Evolutionary conservation across 2,329 filamentous ascomycete genomes (phyloP).

Genomic region (Fusarium verrucosum): DNA sequence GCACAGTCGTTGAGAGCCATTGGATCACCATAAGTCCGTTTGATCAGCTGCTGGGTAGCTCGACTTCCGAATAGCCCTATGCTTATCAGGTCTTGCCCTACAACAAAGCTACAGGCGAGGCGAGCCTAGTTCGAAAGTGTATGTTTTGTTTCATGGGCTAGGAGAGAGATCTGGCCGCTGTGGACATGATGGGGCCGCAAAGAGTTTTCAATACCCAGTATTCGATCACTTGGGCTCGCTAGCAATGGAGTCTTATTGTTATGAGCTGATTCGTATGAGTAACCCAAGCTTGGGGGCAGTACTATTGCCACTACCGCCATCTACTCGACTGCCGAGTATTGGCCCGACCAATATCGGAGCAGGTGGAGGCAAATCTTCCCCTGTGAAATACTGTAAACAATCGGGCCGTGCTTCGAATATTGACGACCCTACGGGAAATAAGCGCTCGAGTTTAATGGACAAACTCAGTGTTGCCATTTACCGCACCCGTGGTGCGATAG

Average conservation of each 20-base stretch:
- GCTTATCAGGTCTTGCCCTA: neutral
- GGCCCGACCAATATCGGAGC: neutral
- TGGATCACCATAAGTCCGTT: neutral
- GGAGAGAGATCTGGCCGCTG: neutral
- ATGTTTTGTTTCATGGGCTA: neutral
- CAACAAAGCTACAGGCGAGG: neutral
- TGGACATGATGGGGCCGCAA: neutral
- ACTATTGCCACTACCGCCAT: neutral
- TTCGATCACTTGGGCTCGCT: neutral
- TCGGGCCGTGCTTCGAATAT: neutral
- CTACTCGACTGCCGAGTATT: neutral
- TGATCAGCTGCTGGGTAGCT: neutral
- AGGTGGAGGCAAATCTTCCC: neutral
- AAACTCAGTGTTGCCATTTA: conserved; percentile 34
- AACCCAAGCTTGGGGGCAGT: neutral
- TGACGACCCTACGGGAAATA: neutral
- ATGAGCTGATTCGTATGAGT: conserved; percentile 3
- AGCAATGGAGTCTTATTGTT: neutral
- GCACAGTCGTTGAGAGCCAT: conserved; percentile 2
- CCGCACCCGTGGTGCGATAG: conserved; percentile 31
- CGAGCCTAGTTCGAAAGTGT: neutral
- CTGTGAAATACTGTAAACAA: neutral
- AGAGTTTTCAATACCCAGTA: neutral
- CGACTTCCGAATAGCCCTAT: neutral
- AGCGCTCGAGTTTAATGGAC: conserved; percentile 6